These are phyloP conservation scores for Pyrenochaeta sp. DNA, from an alignment of 2,329 filamentous ascomycete genomes.

Conservation along the genomic window DNA sequence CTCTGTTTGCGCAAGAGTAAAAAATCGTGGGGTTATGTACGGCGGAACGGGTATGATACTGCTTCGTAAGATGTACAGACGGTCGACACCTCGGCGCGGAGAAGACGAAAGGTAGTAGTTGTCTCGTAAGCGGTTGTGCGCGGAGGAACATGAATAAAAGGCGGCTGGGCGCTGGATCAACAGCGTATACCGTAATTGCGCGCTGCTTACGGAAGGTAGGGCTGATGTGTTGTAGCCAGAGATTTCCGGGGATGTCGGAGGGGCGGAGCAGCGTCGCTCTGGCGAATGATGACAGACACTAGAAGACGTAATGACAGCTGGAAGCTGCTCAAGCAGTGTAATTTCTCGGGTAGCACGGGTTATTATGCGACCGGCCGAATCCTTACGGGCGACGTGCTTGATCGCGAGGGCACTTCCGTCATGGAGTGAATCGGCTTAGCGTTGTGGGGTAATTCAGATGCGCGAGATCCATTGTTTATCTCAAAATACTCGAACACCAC, in stretches of 20 bases:
- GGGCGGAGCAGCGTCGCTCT: conserved; percentile 16
- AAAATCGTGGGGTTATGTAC: conserved; percentile 13
- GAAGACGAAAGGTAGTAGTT: conserved; percentile 15
- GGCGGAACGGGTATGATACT: conserved; percentile 22
- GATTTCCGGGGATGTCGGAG: conserved; percentile 21
- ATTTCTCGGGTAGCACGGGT: background rate
- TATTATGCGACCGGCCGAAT: background rate
- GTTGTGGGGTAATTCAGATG: background rate
- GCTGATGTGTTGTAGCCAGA: conserved; percentile 1
- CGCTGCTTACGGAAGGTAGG: background rate
- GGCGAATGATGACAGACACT: background rate
- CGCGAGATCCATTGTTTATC: background rate
- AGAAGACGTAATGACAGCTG: background rate
- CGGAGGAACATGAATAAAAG: conserved; percentile 36
- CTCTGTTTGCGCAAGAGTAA: conserved; percentile 19
- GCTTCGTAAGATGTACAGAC: conserved; percentile 15
- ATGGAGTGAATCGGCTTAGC: background rate
- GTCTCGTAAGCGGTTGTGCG: conserved; percentile 26
- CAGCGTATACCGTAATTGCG: background rate
- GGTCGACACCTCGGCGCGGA: conserved; percentile 17
- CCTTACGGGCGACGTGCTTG: background rate
- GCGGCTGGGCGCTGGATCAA: conserved; percentile 10
- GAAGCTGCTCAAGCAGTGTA: background rate
- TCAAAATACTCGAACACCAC: background rate
- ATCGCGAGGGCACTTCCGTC: background rate